A percentile compares a stretch with the other conserved stretches of the same genome.
Conservation (phyloP, 1,139 yeast species). For the Blastobotrys persicus region DNA sequence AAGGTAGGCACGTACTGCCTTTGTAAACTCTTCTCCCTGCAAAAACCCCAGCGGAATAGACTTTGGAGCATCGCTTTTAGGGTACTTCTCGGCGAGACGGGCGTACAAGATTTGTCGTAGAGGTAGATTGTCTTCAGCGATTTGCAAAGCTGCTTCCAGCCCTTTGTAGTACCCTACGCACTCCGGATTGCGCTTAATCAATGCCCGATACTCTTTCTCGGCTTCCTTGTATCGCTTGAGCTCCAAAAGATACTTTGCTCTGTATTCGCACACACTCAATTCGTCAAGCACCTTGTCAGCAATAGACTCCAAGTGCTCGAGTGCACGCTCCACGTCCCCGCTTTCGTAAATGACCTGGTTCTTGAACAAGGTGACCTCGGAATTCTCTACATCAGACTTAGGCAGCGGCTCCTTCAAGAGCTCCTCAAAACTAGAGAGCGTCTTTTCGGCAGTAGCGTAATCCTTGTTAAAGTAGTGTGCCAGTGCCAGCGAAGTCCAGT, state of each 20-base stretch:
- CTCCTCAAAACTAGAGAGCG: slow-evolving; percentile 71
- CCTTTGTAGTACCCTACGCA: slow-evolving; percentile 60
- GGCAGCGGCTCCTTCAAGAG: slow-evolving; percentile 50
- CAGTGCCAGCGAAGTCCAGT: slow-evolving; percentile 87
- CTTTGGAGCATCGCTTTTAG: slow-evolving; percentile 78
- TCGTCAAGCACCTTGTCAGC: slow-evolving; percentile 62
- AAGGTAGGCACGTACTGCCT: slow-evolving; percentile 52
- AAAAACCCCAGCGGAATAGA: slow-evolving; percentile 75
- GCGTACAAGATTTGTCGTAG: slow-evolving; percentile 49
- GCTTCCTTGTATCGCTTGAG: slow-evolving; percentile 56
- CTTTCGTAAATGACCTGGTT: slow-evolving; percentile 61
- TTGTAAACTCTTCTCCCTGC: slow-evolving; percentile 51
- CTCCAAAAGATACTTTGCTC: slow-evolving; percentile 57
- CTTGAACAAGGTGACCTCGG: slow-evolving; percentile 76
- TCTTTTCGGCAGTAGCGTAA: slow-evolving; percentile 62
- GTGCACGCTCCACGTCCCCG: slow-evolving; percentile 64
- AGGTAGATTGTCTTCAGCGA: slow-evolving; percentile 34
- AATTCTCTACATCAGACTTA: slow-evolving; percentile 57
- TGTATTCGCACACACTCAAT: slow-evolving; percentile 59
- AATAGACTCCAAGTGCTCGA: slow-evolving; percentile 53
- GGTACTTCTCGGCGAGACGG: slow-evolving; percentile 66
- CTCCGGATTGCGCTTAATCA: slow-evolving; percentile 86
- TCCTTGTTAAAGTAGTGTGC: slow-evolving; percentile 79
- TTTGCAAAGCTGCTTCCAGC: slow-evolving; percentile 59
- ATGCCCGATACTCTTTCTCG: slow-evolving; percentile 60